Base-by-base conservation (phyloP, 306 rosid genomes). In the Citrullus colocynthis region DNA sequence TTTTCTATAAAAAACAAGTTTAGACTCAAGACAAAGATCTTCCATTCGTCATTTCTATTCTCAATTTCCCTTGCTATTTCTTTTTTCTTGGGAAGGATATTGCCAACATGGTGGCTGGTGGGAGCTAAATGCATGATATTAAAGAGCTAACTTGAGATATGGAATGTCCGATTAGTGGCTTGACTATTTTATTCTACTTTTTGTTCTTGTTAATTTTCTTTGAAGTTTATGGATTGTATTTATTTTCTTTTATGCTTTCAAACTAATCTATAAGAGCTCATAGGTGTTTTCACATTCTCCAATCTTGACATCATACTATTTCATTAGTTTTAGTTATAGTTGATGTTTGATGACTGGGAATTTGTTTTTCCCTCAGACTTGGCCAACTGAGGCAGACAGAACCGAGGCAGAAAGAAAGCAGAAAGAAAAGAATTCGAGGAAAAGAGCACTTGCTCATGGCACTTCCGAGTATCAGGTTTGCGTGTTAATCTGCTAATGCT, bases 401-500 rank as follows among this genome's bases (percentile, higher is more conserved):
- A 82, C 83, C 2, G 87, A 87, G 83, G 97, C 97, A 77, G 90
- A 85, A 76, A 83, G 80, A 82, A 86, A 85, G 54, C 79, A 76
- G 62, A 89, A 85, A 74, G 85, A 88, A 86, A 89, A 87, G 74
- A 88, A 61, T 89, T 78, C 45, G 45, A 88, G 80, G 76, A 92
- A 76, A 87, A 90, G 80, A 81, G 55, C 79, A 66, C 90, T 92
- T 84, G 97, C 97, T 64, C 85, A 73, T 63, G 99, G 98, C 64
- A 95, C 97, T 85, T 95, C 98, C 49, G 99, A 92, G 11, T 95
- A 95, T 85, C 99, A 95, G 97, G 99, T 89, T 57, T 77, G 74
- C 37, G 58, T 65, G 37, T 54, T 20, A 59, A 79, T 65, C 32
- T 59, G 14, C 71, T 74, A 45, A 15, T 82, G n/a, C 21, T 37